Evolutionary conservation across 2,329 filamentous ascomycete species (phyloP), one percentile per base, ranked within the genome.

Genomic region (Venturia pyrina): DNA sequence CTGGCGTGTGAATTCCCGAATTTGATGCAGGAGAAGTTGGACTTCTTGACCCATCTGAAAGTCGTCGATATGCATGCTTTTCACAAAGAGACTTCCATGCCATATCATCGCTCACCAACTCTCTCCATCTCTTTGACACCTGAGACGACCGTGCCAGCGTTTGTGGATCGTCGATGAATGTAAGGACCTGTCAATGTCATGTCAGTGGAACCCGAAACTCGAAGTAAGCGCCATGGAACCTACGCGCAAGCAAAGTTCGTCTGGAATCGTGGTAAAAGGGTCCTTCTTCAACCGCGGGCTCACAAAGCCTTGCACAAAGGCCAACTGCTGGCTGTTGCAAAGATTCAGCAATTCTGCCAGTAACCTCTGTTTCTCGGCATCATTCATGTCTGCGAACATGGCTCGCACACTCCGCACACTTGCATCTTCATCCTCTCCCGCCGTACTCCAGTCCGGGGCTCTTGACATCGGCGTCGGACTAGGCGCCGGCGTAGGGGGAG

Each of bases 1-100:
- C 64, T n/a, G 68, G 68, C 17, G 68, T 70, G 37, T 65, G 63
- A 46, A 66, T 34, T n/a, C 50, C 41, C 11, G 46, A 48, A 37
- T 50, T 56, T 3, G 64, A 46, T 13, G 32, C 7, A 21, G 57
- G 56, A n/a, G 63, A 21, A 19, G 57, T n/a, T 60, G 62, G 71
- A 68, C 44, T 71, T 70, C 50, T 73, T 70, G 66, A 44, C 65
- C 80, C 78, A 69, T 82, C 76, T 77, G 82, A 82, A 63, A 83
- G 74, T 63, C 81, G 77, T 62, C 84, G 86, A 76, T 96, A 99
- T 68, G 95, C 92, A 75, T 96, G 93, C 78, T 96, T 97, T 69
- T 96, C 91, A 75, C 93, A 98, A 24, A 99, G 83, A 68, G 95
- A 91, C 80, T 96, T 97, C 95, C 95, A 99, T 0, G 95, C 96